Base-by-base conservation (phyloP, 2,329 filamentous ascomycete species). In the Arthrobotrys musiformis region DNA sequence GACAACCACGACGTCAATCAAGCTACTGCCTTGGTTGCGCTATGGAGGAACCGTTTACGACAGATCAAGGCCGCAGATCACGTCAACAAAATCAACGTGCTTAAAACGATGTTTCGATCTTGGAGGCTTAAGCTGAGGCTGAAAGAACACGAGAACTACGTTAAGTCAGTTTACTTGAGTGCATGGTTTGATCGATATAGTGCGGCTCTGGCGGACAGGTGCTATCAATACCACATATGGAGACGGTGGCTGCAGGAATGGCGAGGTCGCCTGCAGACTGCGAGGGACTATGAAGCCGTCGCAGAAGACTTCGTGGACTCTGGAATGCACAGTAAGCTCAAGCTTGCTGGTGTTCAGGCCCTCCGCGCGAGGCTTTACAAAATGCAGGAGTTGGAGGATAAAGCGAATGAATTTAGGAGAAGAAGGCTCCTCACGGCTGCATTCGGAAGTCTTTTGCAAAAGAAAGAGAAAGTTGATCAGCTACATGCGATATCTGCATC, bases 151-250 rank as follows among this genome's bases (percentile, higher is more conserved):
- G 72, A 61, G 58, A 76, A 70, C 46, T 76, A 76, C 40, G 42
- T 76, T 48, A 76, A 70, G 42, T 76, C 72, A 15, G 33, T 76
- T 28, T 76, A 70, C 37, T 17, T 76, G 17, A 76, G 72, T 17
- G 46, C 50, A 8, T 76, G 72, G 72, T 76, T 76, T 66, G 72
- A 76, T 30, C 68, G 37, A 37, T 76, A 76, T 42, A 76, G 72
- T n/a, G 72, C 62, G 4, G 72, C 72, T 5, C 24, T 76, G 13
- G 72, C 72, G 13, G 72, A 76, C 13, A 52, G 72, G 22, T 76
- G 72, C 42, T 40, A 76, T 22, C 64, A 70, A 50, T 76, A 70
- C 17, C 72, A 76, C 19, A 30, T 76, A 8, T 70, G 72, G 72
- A 70, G 56, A 28, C 64, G 35, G 42, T 66, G 72, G 64, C 40